phyloP scores from a whole-genome alignment of 345 rosid species.

The Linum usitatissimum region DNA sequence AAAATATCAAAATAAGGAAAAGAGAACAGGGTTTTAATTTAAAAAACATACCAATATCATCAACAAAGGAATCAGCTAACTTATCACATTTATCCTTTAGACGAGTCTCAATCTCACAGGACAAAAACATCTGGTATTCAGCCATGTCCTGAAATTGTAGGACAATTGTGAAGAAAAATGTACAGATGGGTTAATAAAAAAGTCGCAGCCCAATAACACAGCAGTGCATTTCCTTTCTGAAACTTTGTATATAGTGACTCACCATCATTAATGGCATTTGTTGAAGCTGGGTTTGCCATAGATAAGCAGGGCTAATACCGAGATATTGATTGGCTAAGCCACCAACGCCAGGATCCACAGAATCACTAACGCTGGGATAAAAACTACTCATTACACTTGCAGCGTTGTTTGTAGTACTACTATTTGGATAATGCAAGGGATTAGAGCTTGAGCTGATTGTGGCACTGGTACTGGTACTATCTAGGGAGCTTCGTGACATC shows the following conservation, averaged over 20 bases:
- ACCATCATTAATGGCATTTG: constrained; percentile 55
- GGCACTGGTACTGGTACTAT: constrained; percentile 58
- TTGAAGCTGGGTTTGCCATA: constrained; percentile 84
- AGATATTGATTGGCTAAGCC: constrained; percentile 90
- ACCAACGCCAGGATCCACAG: constrained; percentile 61
- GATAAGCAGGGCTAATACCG: constrained; percentile 77
- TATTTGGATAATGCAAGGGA: constrained; percentile 47
- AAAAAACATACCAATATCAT: constrained; percentile 61
- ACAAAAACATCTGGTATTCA: constrained; percentile 74
- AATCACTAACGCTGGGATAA: constrained; percentile 34
- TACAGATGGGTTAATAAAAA: constrained; percentile 3
- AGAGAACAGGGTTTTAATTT: neutral
- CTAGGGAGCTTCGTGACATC: constrained; percentile 75
- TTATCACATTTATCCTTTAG: constrained; percentile 80
- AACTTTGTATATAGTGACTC: constrained; percentile 7
- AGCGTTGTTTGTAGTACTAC: constrained; percentile 41
- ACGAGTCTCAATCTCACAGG: constrained; percentile 71
- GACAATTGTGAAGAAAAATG: neutral
- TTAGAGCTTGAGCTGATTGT: constrained; percentile 71
- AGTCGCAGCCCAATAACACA: neutral
- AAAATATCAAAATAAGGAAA: neutral
- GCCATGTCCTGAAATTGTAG: constrained; percentile 52
- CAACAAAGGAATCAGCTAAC: constrained; percentile 75
- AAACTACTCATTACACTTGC: constrained; percentile 27
- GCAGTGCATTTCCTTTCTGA: neutral